Evolutionary conservation across 108 stramenopile genomes (phyloP), one percentile per base, ranked within the genome.

Genomic region (Discostella stelligeroides): DNA sequence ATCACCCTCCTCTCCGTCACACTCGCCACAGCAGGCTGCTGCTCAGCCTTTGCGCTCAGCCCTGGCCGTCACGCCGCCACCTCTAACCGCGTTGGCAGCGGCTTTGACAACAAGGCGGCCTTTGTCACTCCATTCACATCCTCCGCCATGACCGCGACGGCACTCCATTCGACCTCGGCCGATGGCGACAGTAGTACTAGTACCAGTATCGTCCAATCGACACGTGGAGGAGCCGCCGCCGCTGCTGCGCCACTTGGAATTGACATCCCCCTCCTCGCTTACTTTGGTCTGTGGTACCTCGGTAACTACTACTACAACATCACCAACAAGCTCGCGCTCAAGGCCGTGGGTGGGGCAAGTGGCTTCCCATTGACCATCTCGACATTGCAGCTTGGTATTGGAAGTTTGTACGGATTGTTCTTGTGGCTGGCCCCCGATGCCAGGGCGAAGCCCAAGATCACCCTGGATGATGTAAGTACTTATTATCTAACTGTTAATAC

Each of bases 231-330:
- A 13, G 80, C 75, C 38, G 65, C 38, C 18, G 21, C 34, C 40
- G 7, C 46, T 20, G 37, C n/a, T n/a, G n/a, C n/a, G n/a, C n/a
- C n/a, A n/a, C n/a, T 30, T 12, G 34, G 43, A 20, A 54, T 76
- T 25, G 70, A 75, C 29, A 42, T 70, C 24, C 74, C 84, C 40
- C 81, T 88, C 20, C 54, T 85, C 21, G 8, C 59, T 11, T 85
- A 79, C 77, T 84, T 88, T 65, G 64, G 50, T 41, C 68, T 88
- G 46, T 88, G 87, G 87, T 85, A 88, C 67, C 58, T 88, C 7
- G 87, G 87, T 18, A 88, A 88, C 73, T 85, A 85, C 68, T 88
- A 84, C 73, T 86, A 86, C 83, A 86, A 86, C 69, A 84, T 86
- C 53, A 61, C 73, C 54, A 86, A 86, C 74, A 86, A 86, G 83